Conservation (phyloP, 2,329 filamentous ascomycete species). For the Hypoxylon sp. region DNA sequence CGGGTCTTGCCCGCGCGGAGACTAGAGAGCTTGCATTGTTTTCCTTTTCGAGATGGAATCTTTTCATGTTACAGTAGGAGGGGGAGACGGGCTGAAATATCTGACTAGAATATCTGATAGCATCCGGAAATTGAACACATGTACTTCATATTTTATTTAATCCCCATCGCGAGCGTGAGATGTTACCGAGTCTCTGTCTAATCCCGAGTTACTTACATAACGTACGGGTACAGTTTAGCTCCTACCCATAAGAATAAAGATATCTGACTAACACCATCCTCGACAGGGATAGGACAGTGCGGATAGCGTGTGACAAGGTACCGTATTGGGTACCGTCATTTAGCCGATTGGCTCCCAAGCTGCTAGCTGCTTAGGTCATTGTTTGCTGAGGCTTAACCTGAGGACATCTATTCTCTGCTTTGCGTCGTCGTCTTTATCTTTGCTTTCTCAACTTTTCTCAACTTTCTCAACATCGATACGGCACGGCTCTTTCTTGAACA, state of each 20-base stretch:
- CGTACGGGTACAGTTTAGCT: too few species aligned
- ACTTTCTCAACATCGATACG: background rate
- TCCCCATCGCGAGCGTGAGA: background rate
- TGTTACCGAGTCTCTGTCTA: too few species aligned
- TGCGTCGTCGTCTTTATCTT: background rate
- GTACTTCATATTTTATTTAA: background rate
- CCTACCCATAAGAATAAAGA: too few species aligned
- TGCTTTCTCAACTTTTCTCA: background rate
- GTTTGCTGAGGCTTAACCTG: too few species aligned
- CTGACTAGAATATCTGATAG: conserved; percentile 8
- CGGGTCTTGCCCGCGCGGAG: conserved; percentile 4
- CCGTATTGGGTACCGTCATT: conserved; percentile 13
- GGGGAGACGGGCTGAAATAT: conserved; percentile 6
- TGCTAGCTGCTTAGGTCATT: background rate
- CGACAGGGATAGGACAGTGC: too few species aligned
- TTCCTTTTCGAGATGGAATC: conserved; percentile 1
- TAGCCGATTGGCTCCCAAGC: conserved; percentile 32
- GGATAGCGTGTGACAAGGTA: too few species aligned
- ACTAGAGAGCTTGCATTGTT: conserved; percentile 24
- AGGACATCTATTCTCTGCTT: background rate
- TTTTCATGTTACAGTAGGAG: background rate
- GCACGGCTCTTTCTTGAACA: background rate
- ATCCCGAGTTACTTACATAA: too few species aligned
- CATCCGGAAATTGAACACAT: background rate
- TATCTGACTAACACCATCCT: too few species aligned